Base-by-base conservation (phyloP, 2,329 filamentous ascomycete species). In the Fusarium sp. region DNA sequence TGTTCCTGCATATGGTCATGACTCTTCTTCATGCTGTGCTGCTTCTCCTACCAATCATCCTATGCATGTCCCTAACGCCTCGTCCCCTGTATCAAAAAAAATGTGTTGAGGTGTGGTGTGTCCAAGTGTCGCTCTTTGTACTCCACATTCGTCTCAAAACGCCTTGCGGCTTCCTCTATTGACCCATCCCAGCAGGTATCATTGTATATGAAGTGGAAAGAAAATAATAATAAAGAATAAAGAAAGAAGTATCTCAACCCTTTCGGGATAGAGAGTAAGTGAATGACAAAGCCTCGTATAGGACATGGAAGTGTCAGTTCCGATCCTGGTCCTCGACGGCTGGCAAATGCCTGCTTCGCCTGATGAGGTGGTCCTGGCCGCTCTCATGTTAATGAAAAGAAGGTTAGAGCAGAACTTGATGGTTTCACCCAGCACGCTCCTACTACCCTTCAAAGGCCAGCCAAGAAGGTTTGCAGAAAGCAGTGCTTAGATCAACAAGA, bases 401-500 rank as follows among this genome's bases (percentile, higher is more conserved):
- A 70, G 54, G 48, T 66, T 64, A 70, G 62, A 57, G 60, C 69
- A 70, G 53, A 55, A 58, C 57, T 63, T 56, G 53, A 55, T 59
- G 49, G 53, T 66, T 55, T 71, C 49, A 56, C 58, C 68, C 67
- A 68, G 46, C 57, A 68, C 57, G 29, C 52, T 56, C 53, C 54
- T 52, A 47, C 74, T 74, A 76, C 74, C 73, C 75, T 72, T 74
- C 71, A 76, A 77, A 81, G 78, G 74, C 80, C 80, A 73, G 80
- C 80, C 78, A 63, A 78, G 66, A 77, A 75, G 67, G 63, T 60
- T 67, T 41, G 66, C 61, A 60, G 50, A 58, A 63, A 59, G 63
- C 53, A 58, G 42, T 68, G 43, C 66, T 83, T 83, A 97, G 82
- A 98, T 94, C 80, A 98, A 88, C 80, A 98, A 86, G 83, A 93